Base-by-base conservation (phyloP, 73 alveolate genomes). In the Paraurostyla sp. region DNA sequence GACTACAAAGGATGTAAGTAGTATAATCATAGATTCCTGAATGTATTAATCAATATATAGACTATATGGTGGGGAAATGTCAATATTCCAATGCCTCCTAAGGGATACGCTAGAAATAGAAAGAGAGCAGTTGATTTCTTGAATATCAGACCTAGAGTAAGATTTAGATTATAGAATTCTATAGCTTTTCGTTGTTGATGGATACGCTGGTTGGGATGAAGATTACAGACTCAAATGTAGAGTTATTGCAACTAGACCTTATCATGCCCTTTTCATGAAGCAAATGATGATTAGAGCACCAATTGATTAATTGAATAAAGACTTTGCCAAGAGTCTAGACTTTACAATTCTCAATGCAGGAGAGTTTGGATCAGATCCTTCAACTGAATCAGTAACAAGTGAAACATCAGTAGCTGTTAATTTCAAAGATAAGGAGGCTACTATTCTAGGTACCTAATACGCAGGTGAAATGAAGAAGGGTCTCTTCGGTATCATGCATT, bases 391-490 rank as follows among this genome's bases (percentile, higher is more conserved):
- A 52, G 98, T 97, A 84, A 93, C 96, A 42, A 73, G 96, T 18
- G 98, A 96, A 60, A 96, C 99, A 38, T 87, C 98, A 30, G 99
- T 97, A 22, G 56, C 80, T 43, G 97, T 96, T 71, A 95, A 96
- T 87, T 76, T 96, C 71, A 95, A 87, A 40, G 92, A 89, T 41
- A 71, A 91, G 41, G 97, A 96, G 88, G 86, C 97, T 84, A 97
- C 90, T 49, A 96, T 97, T 68, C 95, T 97, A 18, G 99, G 99
- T 23, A 90, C 98, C 27, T 96, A 96, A 94, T 97, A 97, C 78
- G 99, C 99, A 0, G 99, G 99, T 0, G 99, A 96, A 86, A 97
- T 97, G 99, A 97, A 97, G 92, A 97, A 97, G 92, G 99, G 99
- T 43, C 92, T 94, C 81, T 93, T 95, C 92, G 95, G 96, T 50